These are phyloP conservation scores for Penicillium arizonense DNA, from an alignment of 495 filamentous ascomycete species.

Conservation along the genomic window DNA sequence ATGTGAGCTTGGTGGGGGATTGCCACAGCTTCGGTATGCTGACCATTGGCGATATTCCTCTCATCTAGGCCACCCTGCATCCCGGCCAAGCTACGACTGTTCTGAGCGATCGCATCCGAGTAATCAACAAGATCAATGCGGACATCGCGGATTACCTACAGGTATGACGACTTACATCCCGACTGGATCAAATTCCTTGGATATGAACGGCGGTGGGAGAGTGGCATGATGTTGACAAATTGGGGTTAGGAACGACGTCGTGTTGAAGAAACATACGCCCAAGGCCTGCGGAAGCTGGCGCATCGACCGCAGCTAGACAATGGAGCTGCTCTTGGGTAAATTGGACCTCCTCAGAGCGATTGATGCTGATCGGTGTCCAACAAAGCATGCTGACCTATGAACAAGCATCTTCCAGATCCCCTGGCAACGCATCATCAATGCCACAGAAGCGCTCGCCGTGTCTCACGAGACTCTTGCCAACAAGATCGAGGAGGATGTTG, in stretches of 20 bases:
- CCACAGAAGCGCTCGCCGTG: slow-evolving; percentile 74
- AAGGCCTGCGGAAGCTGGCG: slow-evolving; percentile 77
- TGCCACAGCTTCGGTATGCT: slow-evolving; percentile 5
- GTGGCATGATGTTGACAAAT: slow-evolving; percentile 8
- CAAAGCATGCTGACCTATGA: slow-evolving; percentile 1
- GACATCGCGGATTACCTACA: slow-evolving; percentile 97
- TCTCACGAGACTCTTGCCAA: slow-evolving; percentile 81
- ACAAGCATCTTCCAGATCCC: slow-evolving; percentile 82
- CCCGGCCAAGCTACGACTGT: slow-evolving; percentile 81
- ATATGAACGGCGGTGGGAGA: slow-evolving; percentile 1
- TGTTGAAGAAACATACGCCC: slow-evolving; percentile 88
- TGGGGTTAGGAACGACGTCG: slow-evolving; percentile 77
- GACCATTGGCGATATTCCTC: slow-evolving; percentile 12
- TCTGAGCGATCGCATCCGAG: slow-evolving; percentile 82
- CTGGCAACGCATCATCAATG: slow-evolving; percentile 86
- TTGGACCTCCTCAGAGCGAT: slow-evolving; percentile 1
- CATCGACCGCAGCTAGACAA: slow-evolving; percentile 67
- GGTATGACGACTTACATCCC: slow-evolving; percentile 50
- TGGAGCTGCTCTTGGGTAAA: slow-evolving; percentile 81
- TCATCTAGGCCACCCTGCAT: slow-evolving; percentile 69
- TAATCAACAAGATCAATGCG: slow-evolving; percentile 80
- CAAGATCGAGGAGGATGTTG: slow-evolving; percentile 88
- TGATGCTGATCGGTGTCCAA: neutral
- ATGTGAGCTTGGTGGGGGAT: slow-evolving; percentile 1
- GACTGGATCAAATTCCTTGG: slow-evolving; percentile 6